Evolutionary conservation across 176 grass and related monocot genomes (phyloP).

Genomic region (Musa beccarii): DNA sequence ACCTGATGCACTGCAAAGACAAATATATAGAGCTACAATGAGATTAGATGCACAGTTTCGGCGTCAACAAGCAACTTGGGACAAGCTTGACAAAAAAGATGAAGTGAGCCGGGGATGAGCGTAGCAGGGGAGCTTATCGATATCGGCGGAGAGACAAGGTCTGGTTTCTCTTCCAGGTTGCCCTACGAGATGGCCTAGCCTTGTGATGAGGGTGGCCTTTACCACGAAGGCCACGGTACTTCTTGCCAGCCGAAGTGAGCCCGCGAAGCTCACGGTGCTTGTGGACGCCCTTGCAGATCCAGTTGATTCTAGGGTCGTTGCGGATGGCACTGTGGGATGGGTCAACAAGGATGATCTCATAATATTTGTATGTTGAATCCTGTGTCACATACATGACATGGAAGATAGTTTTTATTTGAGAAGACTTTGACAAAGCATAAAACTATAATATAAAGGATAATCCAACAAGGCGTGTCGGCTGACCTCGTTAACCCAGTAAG

Average conservation of each 20-base stretch:
- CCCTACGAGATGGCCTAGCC: constrained; percentile 1
- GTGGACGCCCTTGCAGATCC: not conserved
- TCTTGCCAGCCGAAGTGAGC: not conserved
- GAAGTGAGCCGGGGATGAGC: too few species aligned
- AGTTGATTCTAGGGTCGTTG: constrained; percentile 1
- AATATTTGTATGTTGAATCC: constrained; percentile 3
- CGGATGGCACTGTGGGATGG: not conserved
- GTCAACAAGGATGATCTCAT: not conserved
- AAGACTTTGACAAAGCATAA: too few species aligned
- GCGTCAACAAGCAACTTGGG: too few species aligned
- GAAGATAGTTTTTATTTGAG: not conserved
- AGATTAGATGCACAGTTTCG: too few species aligned
- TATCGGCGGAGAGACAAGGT: not conserved
- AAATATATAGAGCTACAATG: too few species aligned
- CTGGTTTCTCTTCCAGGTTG: constrained; percentile 1
- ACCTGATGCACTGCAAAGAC: too few species aligned
- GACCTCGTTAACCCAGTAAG: constrained; percentile 1
- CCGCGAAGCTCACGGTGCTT: constrained; percentile 1
- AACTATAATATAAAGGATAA: too few species aligned
- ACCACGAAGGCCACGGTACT: not conserved
- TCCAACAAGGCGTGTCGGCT: not conserved
- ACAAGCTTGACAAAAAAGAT: too few species aligned
- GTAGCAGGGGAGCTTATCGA: not conserved
- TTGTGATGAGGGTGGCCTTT: not conserved
- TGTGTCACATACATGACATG: not conserved